Evolutionary conservation across 768 basidiomycete genomes (phyloP), one percentile per base, ranked within the genome.

Genomic region (Harrya chromipes): DNA sequence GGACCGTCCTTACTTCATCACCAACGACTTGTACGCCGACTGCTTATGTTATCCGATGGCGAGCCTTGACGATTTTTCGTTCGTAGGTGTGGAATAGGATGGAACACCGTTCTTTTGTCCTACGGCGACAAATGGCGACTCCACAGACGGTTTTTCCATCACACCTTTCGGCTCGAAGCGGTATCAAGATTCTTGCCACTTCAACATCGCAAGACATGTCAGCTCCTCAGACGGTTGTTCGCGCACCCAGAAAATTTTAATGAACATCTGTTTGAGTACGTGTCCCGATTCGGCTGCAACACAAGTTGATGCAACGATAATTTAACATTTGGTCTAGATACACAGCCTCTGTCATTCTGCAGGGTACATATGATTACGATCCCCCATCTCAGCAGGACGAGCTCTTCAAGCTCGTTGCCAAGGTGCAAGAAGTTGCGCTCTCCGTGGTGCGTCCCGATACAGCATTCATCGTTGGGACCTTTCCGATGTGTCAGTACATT

Each of bases 181-280:
- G 52, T 53, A 3, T 33, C 43, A 10, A 56, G 57, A 36, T 70
- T 66, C 45, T 44, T 59, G 8, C 65, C 66, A 0, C 60, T 63
- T 40, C 60, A 65, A 31, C 44, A 65, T 8, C 61, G 59, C 36
- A 63, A 61, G 13, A 55, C 63, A 6, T 65, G 70, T 41, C 54
- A 49, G 7, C 49, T 71, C 21, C 64, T 75, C 21, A 57, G 52
- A 10, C 58, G 57, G 7, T 56, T 75, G 11, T 27, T 71, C 4
- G 63, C 61, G 5, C 52, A 58, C 9, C 68, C 70, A 34, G 64
- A 69, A 10, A 55, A 63, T 21, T 52, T 70, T 27, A 47, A 62
- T 6, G 60, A 61, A 19, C 67, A 70, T 27, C 47, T 72, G 9
- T 61, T 63, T 27, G 63, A 68, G 73, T 55, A 36, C 6, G 49